phyloP scores from a whole-genome alignment of 257 asterid genomes.

The Gentiana macrophylla region DNA sequence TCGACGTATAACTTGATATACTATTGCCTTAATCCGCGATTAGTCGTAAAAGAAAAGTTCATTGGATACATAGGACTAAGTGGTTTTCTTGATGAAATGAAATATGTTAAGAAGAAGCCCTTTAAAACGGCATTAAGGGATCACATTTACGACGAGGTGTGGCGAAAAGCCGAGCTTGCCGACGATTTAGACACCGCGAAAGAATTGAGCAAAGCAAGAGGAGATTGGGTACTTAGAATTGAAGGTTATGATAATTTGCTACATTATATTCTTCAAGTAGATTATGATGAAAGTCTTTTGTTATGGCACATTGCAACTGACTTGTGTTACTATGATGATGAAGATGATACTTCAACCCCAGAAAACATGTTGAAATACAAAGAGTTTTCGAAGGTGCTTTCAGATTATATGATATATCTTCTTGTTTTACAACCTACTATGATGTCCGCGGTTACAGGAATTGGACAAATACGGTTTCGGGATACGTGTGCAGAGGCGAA shows the following conservation, averaged over 20 bases:
- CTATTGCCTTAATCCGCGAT: slow-evolving; percentile 20
- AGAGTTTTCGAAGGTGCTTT: slow-evolving; percentile 31
- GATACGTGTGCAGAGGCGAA: slow-evolving; percentile 46
- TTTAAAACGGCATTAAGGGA: slow-evolving; percentile 18
- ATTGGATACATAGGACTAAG: slow-evolving; percentile 16
- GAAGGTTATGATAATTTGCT: slow-evolving; percentile 17
- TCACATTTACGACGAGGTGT: slow-evolving; percentile 28
- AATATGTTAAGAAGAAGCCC: slow-evolving; percentile 5
- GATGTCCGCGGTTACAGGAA: slow-evolving; percentile 48
- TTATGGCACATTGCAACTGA: slow-evolving; percentile 58
- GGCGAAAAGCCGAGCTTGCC: slow-evolving; percentile 21
- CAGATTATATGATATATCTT: slow-evolving; percentile 50
- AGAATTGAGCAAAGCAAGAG: slow-evolving; percentile 33
- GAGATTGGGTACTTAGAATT: slow-evolving; percentile 31
- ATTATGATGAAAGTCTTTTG: slow-evolving; percentile 42
- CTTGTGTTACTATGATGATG: slow-evolving; percentile 25
- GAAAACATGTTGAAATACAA: neutral
- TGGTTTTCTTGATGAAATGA: slow-evolving; percentile 9
- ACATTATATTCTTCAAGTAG: slow-evolving; percentile 14
- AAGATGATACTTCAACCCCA: too few species aligned
- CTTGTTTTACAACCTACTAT: slow-evolving; percentile 44
- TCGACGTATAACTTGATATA: slow-evolving; percentile 24
- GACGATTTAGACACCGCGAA: slow-evolving; percentile 26
- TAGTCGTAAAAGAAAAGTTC: slow-evolving; percentile 10
- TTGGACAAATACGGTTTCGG: slow-evolving; percentile 40